Percentiles rank a stretch among this genome's conserved stretches.
Conservation (phyloP, 1,139 yeast species). For the Hyphopichia buzzinii region DNA sequence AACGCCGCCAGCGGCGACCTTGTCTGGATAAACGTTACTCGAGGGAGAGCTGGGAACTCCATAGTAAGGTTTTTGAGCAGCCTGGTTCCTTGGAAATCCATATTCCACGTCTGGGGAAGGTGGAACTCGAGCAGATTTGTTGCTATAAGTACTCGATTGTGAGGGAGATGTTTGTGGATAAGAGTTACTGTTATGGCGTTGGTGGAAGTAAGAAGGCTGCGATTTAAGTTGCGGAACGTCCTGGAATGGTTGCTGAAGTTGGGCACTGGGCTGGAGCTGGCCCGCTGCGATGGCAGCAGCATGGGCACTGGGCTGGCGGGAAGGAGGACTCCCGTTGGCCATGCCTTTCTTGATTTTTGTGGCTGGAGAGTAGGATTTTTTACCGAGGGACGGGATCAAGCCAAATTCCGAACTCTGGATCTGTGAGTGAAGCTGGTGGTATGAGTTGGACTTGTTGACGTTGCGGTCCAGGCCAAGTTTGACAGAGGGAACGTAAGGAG, state of each 20-base stretch:
- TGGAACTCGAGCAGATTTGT: slow-evolving; percentile 1
- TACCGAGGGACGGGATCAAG: slow-evolving; percentile 29
- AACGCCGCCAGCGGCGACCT: too few species aligned
- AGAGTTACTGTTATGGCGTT: slow-evolving; percentile 7
- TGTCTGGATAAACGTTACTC: not conserved
- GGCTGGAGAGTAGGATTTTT: slow-evolving; percentile 33
- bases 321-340: slow-evolving; percentile 4
- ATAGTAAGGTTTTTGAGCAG: not conserved
- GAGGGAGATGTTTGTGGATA: slow-evolving; percentile 5
- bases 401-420: slow-evolving; percentile 37
- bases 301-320: slow-evolving; percentile 1
- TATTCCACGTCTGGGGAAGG: slow-evolving; percentile 5
- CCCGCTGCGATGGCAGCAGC: not conserved
- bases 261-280: slow-evolving; percentile 4
- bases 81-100: slow-evolving; percentile 1
- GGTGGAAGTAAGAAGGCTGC: slow-evolving; percentile 4
- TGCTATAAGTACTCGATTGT: slow-evolving; percentile 1
- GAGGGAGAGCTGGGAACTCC: not conserved
- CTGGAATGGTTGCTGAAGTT: slow-evolving; percentile 6
- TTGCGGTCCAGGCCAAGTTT: slow-evolving; percentile 40
- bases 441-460: slow-evolving; percentile 37
- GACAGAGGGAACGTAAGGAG: slow-evolving; percentile 33
- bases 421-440: slow-evolving; percentile 43
- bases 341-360: slow-evolving; percentile 26
- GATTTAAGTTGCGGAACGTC: slow-evolving; percentile 4